A percentile compares a stretch with the other conserved stretches of the same genome.
These are phyloP conservation scores for Cinnamomum micranthum DNA, from an alignment of 164 flowering plant genomes.

Conservation along the genomic window DNA sequence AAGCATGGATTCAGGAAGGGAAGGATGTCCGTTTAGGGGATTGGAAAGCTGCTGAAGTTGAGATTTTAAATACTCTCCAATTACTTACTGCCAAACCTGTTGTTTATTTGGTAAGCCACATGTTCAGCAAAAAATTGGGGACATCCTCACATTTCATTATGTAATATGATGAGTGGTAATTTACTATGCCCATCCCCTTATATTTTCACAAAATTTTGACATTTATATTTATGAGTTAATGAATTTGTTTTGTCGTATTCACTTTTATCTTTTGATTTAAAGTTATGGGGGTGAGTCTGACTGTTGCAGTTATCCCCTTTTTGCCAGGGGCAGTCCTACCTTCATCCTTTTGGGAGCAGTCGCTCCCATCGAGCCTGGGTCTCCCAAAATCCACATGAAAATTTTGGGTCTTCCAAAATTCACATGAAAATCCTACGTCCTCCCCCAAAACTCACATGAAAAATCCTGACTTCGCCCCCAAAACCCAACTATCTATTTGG, in stretches of 20 bases:
- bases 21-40: slow-evolving; percentile 95
- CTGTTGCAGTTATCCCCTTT: background rate
- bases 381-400: no score
- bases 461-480: no score
- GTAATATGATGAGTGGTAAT: background rate
- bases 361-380: no score
- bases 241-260: background rate
- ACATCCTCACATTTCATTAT: background rate
- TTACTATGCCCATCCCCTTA: background rate
- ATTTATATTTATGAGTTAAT: background rate
- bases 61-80: slow-evolving; percentile 88
- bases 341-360: no score
- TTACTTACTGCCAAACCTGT: slow-evolving; percentile 97
- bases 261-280: background rate
- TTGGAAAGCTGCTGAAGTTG: slow-evolving; percentile 96
- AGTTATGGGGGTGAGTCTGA: background rate
- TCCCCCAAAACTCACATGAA: no score
- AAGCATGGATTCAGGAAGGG: slow-evolving; percentile 69
- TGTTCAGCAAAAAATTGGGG: background rate
- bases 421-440: no score
- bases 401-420: no score
- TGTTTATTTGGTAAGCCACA: slow-evolving; percentile 83
- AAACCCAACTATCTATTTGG: no score
- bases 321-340: background rate
- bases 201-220: background rate